Conservation (phyloP, 2,329 filamentous ascomycete species). For the Pestalotiopsis sp. region DNA sequence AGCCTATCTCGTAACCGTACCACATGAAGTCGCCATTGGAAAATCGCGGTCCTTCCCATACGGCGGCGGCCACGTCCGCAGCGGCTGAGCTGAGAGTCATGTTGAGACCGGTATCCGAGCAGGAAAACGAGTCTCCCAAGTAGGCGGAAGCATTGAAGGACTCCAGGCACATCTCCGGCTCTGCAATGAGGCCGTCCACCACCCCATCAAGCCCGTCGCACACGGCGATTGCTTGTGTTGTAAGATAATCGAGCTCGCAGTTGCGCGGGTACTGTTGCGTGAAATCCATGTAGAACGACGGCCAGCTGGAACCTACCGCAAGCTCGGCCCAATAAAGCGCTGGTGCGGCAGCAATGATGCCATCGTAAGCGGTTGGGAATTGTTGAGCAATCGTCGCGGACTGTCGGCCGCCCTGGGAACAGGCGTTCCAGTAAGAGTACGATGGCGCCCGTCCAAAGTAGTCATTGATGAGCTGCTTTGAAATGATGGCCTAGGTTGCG, state of each 20-base stretch:
- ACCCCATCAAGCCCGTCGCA: not conserved
- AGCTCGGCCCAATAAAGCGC: constrained; percentile 35
- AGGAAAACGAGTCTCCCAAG: not conserved
- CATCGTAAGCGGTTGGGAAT: constrained; percentile 56
- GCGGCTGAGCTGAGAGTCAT: not conserved
- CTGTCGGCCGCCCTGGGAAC: constrained; percentile 55
- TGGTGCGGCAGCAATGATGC: constrained; percentile 49
- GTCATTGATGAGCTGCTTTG: constrained; percentile 34
- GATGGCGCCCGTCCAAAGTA: constrained; percentile 38
- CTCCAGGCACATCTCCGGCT: not conserved
- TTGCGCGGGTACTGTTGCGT: not conserved
- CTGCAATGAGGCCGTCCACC: not conserved
- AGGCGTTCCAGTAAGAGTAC: constrained; percentile 56
- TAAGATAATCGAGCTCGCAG: constrained; percentile 2
- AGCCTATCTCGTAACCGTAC: not conserved
- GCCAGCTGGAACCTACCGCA: not conserved
- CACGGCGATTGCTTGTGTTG: not conserved
- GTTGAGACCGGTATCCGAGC: not conserved
- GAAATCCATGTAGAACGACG: constrained; percentile 19
- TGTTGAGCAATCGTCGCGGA: constrained; percentile 53
- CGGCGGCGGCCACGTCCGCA: not conserved
- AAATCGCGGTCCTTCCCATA: not conserved
- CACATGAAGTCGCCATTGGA: not conserved
- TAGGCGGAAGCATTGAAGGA: not conserved
- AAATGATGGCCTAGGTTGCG: constrained; percentile 30